Conservation (phyloP, 208 protist genomes). For the Leishmania arabica region DNA sequence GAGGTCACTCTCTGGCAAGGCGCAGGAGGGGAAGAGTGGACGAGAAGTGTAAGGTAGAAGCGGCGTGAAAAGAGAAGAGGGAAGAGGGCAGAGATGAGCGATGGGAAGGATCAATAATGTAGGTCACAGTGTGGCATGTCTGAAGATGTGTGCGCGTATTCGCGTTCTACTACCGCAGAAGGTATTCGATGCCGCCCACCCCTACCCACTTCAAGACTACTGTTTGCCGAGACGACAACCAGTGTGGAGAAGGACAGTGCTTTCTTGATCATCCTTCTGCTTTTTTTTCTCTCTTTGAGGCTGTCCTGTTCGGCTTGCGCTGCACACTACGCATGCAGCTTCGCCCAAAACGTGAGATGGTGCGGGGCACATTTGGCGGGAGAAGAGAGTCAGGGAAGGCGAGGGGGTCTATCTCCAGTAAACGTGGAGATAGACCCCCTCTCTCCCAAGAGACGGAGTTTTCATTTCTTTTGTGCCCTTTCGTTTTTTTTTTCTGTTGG, state of each 20-base stretch:
- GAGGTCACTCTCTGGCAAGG: background rate
- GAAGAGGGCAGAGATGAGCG: constrained; percentile 1
- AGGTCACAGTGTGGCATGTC: background rate
- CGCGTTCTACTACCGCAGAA: background rate
- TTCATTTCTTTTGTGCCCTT: background rate
- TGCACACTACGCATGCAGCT: background rate
- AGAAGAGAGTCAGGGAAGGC: background rate
- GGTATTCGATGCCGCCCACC: background rate
- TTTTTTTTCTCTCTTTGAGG: background rate
- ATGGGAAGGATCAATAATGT: background rate
- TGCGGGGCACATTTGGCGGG: background rate
- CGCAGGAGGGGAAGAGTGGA: background rate
- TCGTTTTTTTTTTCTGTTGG: background rate
- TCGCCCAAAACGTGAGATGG: background rate
- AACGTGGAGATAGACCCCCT: background rate
- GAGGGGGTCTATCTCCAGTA: background rate
- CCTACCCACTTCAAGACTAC: background rate
- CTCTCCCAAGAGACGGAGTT: background rate
- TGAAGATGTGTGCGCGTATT: background rate
- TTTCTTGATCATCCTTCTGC: background rate
- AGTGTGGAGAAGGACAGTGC: background rate
- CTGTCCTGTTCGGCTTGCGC: background rate
- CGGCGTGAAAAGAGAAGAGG: too few relatives aligned
- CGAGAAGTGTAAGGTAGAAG: background rate
- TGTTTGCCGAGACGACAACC: background rate